phyloP scores from a whole-genome alignment of 768 basidiomycete species.

The Gymnopilus dilepis region DNA sequence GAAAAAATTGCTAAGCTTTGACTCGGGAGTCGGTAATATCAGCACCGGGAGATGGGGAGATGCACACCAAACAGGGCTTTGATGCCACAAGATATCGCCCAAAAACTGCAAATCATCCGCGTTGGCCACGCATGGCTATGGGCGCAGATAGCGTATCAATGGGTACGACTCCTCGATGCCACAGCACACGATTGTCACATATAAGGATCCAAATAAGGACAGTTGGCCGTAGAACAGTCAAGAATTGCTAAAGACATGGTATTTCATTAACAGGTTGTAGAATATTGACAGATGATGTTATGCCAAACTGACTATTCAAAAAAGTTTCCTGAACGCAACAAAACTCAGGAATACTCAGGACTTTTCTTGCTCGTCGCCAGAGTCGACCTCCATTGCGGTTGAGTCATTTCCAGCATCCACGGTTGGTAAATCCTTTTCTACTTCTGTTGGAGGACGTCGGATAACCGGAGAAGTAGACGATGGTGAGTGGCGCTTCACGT shows the following conservation, averaged over 20 bases:
- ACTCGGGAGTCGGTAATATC: too few relatives aligned
- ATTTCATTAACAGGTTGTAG: neutral
- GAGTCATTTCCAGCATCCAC: conserved; percentile 28
- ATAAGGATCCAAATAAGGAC: too few relatives aligned
- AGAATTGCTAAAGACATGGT: neutral
- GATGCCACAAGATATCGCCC: too few relatives aligned
- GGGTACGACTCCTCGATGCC: too few relatives aligned
- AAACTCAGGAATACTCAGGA: neutral
- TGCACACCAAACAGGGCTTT: too few relatives aligned
- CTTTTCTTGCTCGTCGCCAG: neutral
- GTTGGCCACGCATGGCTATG: too few relatives aligned
- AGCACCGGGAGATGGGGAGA: too few relatives aligned
- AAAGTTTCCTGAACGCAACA: neutral
- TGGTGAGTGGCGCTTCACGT: conserved; percentile 6
- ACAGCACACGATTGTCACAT: too few relatives aligned
- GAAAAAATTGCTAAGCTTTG: too few relatives aligned
- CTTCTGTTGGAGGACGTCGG: conserved; percentile 9
- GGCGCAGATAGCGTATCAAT: too few relatives aligned
- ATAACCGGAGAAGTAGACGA: conserved; percentile 7
- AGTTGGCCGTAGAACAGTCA: neutral
- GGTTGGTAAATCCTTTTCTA: conserved; percentile 25
- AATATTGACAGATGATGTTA: neutral
- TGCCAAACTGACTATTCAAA: neutral
- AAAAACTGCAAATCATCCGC: too few relatives aligned
- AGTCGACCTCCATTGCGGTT: conserved; percentile 39